Conservation (phyloP, 179 eudicot species). For the Corrigiola litoralis region DNA sequence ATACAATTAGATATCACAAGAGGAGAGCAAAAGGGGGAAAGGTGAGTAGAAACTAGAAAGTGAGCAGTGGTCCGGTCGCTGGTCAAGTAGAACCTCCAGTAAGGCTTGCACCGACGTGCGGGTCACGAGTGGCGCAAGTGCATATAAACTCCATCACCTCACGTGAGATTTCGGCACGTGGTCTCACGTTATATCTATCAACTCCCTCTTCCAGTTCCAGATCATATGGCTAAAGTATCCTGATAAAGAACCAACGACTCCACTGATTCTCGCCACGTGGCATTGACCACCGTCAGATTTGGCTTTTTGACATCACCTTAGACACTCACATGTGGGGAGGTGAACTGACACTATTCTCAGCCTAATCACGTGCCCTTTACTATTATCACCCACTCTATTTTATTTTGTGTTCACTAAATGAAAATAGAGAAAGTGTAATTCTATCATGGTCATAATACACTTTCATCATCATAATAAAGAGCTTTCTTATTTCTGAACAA, state of each 20-base stretch:
- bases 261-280: conserved; percentile 34
- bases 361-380: conserved; percentile 49
- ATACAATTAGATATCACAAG: too few species aligned
- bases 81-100: not conserved
- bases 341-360: conserved; percentile 37
- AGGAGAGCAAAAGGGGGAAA: too few species aligned
- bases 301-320: conserved; percentile 17
- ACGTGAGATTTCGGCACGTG: conserved; percentile 49
- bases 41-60: too few species aligned
- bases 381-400: not conserved
- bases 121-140: conserved; percentile 1
- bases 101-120: conserved; percentile 16
- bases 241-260: not conserved
- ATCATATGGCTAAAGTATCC: conserved; percentile 13
- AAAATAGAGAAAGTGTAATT: not conserved
- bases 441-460: not conserved
- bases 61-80: too few species aligned
- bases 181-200: conserved; percentile 33
- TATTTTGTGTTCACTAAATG: not conserved
- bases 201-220: not conserved
- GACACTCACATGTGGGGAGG: conserved; percentile 18
- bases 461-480: not conserved
- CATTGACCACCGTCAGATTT: conserved; percentile 44
- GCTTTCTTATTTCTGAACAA: not conserved
- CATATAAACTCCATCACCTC: not conserved